A percentile compares a stretch with the other conserved stretches of the same genome.
These are phyloP conservation scores for Lentithecium fluviatile DNA, from an alignment of 495 filamentous ascomycete genomes.

Conservation along the genomic window DNA sequence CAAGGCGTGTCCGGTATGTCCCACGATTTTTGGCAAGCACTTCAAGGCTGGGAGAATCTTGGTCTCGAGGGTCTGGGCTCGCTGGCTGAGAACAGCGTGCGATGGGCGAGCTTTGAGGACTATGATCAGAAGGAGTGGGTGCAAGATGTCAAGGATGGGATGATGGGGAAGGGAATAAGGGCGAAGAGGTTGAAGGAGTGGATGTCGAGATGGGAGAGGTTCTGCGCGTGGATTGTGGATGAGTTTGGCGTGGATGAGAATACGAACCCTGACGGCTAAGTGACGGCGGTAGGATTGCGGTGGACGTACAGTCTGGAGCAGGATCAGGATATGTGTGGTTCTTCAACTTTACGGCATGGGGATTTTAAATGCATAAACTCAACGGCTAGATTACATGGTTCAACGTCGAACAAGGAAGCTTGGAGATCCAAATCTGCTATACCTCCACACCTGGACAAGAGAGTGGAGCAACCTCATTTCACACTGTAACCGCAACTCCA, in stretches of 20 bases:
- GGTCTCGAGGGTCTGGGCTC: constrained; percentile 78
- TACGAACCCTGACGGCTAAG: constrained; percentile 32
- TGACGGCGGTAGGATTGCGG: background rate
- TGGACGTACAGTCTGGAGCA: too few relatives aligned
- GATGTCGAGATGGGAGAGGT: constrained; percentile 78
- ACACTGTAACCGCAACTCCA: background rate
- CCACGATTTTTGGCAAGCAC: constrained; percentile 87
- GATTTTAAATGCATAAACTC: background rate
- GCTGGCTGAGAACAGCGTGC: constrained; percentile 87
- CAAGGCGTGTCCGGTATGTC: constrained; percentile 74
- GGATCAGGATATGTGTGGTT: background rate
- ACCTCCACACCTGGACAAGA: background rate
- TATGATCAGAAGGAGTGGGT: constrained; percentile 66
- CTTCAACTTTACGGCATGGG: background rate
- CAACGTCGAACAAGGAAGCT: background rate
- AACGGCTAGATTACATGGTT: background rate
- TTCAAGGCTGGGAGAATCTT: constrained; percentile 82
- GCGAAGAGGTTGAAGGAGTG: constrained; percentile 73
- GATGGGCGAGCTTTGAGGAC: constrained; percentile 87
- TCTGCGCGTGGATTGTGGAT: constrained; percentile 84
- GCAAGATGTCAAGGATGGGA: constrained; percentile 67
- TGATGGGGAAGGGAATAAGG: constrained; percentile 70
- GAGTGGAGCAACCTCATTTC: background rate
- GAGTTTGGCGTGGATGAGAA: constrained; percentile 61
- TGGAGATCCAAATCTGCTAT: background rate